Evolutionary conservation across 306 rosid species (phyloP), one percentile per base, ranked within the genome.

Genomic region (Cyamopsis tetragonoloba): DNA sequence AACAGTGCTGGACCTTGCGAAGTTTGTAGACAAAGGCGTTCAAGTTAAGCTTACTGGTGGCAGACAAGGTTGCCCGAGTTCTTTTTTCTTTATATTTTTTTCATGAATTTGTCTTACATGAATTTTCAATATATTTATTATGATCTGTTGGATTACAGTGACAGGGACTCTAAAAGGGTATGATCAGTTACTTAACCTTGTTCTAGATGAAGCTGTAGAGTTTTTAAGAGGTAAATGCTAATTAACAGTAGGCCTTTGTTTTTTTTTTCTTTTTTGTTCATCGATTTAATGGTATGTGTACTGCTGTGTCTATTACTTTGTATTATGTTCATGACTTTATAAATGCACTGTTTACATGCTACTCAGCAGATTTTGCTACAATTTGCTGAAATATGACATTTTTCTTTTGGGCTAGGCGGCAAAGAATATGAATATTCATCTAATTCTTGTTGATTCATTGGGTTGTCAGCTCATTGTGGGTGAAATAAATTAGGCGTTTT

Each of bases 111-210:
- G n/a, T n/a, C n/a, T n/a, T n/a, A 3, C 27, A 32, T 59, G 20
- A 23, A 10, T 42, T 26, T 35, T 62, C 2, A 18, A 22, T 43
- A 41, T 38, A 46, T 72, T 69, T 39, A n/a, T n/a, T 49, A 27
- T 19, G n/a, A n/a, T 58, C 60, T 56, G 64, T 73, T 61, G 60
- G 48, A 55, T 77, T 55, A 4, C 81, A 77, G 81, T 93, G 48
- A 93, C 96, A 27, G 99, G 99, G 35, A 93, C 97, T 68, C 81
- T 93, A 1, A 93, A 93, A 83, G 98, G 97, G 59, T 93, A 93
- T 72, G 98, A 93, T 73, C 98, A 93, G 82, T 79, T 93, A 63
- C 87, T 93, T 28, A 93, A 93, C 75, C 99, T 93, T 70, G 97
- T 93, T 34, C 77, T 93, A 15, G 99, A 93, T 55, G 99, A 93